Evolutionary conservation across 2,329 filamentous ascomycete genomes (phyloP), one percentile per base, ranked within the genome.

Genomic region (Xylariaceae sp.): DNA sequence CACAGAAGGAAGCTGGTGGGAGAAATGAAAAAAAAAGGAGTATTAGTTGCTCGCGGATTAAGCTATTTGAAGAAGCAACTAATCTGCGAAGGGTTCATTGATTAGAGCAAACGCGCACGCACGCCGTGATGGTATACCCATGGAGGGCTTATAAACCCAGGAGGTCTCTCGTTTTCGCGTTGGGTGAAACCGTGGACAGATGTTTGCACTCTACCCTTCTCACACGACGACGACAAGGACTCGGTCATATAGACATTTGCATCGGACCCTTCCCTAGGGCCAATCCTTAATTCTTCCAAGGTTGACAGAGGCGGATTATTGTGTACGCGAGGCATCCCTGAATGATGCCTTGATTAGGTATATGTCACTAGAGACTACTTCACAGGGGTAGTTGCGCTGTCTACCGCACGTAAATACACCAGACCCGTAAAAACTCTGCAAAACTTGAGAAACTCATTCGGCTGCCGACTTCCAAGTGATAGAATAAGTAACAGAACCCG

Each of bases 271-370:
- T 49, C 32, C 30, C 30, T 48, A 51, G 50, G 53, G 54, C 49
- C 47, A 53, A 51, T 59, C 52, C 53, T 61, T 59, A 54, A 58
- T 59, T 59, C 45, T 53, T n/a, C n/a, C n/a, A n/a, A n/a, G n/a
- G n/a, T n/a, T 63, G 60, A 63, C 61, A 60, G 60, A 64, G 60
- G 60, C 54, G 53, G 46, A 55, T 60, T 61, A 54, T 52, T 63
- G 53, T 55, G 58, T 57, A 58, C 52, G 45, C 42, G 30, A 41
- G 56, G 56, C 54, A 47, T 49, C 36, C 36, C 46, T 40, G 50
- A 47, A 54, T 53, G 55, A 60, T 52, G 46, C 57, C 56, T 58
- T 53, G 36, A 53, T 48, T 58, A 43, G 51, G 26, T 54, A 46
- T 62, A 15, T 58, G 47, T 58, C 51, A 40, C 46, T 46, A 40